phyloP scores from a whole-genome alignment of 805 yeast genomes.

The Yamadazyma tumulicola region DNA sequence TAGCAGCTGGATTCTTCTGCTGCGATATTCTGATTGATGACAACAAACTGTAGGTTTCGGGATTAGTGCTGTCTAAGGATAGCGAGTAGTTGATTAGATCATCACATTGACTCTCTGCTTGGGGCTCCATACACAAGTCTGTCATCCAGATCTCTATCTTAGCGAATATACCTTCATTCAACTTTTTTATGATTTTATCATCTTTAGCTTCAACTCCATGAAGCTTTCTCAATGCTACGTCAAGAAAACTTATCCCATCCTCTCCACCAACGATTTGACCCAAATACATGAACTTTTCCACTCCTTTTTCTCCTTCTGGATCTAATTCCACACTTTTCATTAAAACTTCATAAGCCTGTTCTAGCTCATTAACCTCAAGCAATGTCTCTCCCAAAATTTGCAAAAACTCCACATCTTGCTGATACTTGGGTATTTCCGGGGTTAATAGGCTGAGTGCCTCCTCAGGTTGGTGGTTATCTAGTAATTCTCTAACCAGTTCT shows the following conservation, averaged over 20 bases:
- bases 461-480: slow-evolving; percentile 39
- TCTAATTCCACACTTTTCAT: slow-evolving; percentile 63
- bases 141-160: slow-evolving; percentile 97
- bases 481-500: slow-evolving; percentile 1
- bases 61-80: slow-evolving; percentile 54
- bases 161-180: slow-evolving; percentile 77
- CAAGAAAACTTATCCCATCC: slow-evolving; percentile 63
- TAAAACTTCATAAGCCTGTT: slow-evolving; percentile 67
- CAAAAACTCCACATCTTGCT: slow-evolving; percentile 44
- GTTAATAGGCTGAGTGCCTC: slow-evolving; percentile 49
- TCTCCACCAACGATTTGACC: slow-evolving; percentile 88
- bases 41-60: slow-evolving; percentile 78
- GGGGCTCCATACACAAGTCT: slow-evolving; percentile 89
- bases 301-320: slow-evolving; percentile 59
- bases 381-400: slow-evolving; percentile 72
- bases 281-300: slow-evolving; percentile 81
- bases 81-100: slow-evolving; percentile 62
- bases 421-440: slow-evolving; percentile 27
- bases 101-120: slow-evolving; percentile 82
- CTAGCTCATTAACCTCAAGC: slow-evolving; percentile 77
- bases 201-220: slow-evolving; percentile 23
- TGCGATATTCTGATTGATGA: slow-evolving; percentile 91
- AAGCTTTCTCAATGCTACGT: slow-evolving; percentile 53
- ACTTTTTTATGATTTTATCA: slow-evolving; percentile 39
- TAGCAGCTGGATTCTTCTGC: slow-evolving; percentile 70